These are phyloP conservation scores for Saturnispora gosingensis DNA, from an alignment of 805 yeast genomes.

Conservation along the genomic window DNA sequence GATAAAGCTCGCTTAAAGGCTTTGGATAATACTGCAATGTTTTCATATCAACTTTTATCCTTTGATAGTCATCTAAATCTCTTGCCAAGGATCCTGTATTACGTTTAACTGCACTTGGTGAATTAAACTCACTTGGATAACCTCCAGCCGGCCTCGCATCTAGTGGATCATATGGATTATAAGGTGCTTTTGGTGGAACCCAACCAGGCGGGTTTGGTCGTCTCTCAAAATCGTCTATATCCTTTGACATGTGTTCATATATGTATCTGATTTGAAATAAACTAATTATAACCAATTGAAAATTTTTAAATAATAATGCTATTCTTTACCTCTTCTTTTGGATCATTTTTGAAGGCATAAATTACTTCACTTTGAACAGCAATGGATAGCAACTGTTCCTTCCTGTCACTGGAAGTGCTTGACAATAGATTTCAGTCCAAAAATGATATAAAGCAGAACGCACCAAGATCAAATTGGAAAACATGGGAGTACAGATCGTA, in stretches of 20 bases:
- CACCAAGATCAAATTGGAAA: constrained; percentile 52
- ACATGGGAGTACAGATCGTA: constrained; percentile 71
- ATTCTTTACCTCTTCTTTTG: neutral
- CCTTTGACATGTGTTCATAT: neutral
- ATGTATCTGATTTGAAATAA: neutral
- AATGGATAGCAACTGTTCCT: constrained; percentile 8
- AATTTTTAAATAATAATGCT: neutral
- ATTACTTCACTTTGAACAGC: neutral
- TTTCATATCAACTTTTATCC: constrained; percentile 65
- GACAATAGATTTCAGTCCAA: constrained; percentile 40
- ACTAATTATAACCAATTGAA: neutral
- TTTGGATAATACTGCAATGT: constrained; percentile 68
- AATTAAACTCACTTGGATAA: constrained; percentile 70
- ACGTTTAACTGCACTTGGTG: constrained; percentile 52
- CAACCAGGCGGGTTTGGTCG: constrained; percentile 72
- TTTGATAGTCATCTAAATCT: constrained; percentile 57
- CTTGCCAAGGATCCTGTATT: constrained; percentile 41
- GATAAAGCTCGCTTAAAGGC: constrained; percentile 64
- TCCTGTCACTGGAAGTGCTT: constrained; percentile 37
- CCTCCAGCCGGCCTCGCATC: constrained; percentile 77
- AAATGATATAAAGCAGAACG: constrained; percentile 25
- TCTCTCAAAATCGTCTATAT: constrained; percentile 35
- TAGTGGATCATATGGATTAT: constrained; percentile 74
- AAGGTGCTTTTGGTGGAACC: constrained; percentile 76
- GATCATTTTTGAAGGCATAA: neutral